A percentile compares a stretch with the other conserved stretches of the same genome.
These are phyloP conservation scores for Knufia petricola DNA, from an alignment of 2,329 filamentous ascomycete genomes.

Conservation along the genomic window DNA sequence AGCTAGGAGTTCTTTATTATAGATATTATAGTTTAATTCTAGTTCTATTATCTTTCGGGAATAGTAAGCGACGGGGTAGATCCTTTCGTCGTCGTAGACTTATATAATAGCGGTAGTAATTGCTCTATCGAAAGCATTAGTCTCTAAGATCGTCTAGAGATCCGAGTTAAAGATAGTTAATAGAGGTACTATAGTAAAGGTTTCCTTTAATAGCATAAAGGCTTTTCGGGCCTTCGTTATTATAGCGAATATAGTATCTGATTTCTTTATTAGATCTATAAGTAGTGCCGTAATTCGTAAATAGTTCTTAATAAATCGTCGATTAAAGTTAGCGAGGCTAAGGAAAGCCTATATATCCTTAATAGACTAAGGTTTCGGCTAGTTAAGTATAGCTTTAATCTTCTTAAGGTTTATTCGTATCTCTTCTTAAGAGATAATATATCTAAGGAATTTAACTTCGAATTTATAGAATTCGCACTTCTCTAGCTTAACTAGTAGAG, in stretches of 20 bases:
- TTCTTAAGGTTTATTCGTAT: conserved; percentile 25
- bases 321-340: conserved; percentile 28
- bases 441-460: conserved; percentile 20
- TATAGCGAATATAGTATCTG: conserved; percentile 5
- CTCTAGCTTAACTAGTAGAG: conserved; percentile 17
- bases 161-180: conserved; percentile 15
- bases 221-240: not conserved
- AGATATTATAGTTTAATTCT: conserved; percentile 15
- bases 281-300: conserved; percentile 18
- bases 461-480: conserved; percentile 19
- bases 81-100: conserved; percentile 7
- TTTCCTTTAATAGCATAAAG: conserved; percentile 10
- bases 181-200: conserved; percentile 10
- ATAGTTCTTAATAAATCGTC: conserved; percentile 24
- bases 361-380: conserved; percentile 16
- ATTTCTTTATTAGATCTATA: conserved; percentile 13
- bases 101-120: conserved; percentile 12
- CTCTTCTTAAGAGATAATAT: conserved; percentile 23
- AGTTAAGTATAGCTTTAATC: conserved; percentile 22
- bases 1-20: conserved; percentile 19
- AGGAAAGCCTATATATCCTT: conserved; percentile 24
- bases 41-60: conserved; percentile 10
- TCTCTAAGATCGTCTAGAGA: conserved; percentile 11
- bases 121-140: conserved; percentile 11
- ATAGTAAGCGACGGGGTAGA: conserved; percentile 11